phyloP scores from a whole-genome alignment of 192 early-diverging fungal species.

The Cetraspora pellucida region DNA sequence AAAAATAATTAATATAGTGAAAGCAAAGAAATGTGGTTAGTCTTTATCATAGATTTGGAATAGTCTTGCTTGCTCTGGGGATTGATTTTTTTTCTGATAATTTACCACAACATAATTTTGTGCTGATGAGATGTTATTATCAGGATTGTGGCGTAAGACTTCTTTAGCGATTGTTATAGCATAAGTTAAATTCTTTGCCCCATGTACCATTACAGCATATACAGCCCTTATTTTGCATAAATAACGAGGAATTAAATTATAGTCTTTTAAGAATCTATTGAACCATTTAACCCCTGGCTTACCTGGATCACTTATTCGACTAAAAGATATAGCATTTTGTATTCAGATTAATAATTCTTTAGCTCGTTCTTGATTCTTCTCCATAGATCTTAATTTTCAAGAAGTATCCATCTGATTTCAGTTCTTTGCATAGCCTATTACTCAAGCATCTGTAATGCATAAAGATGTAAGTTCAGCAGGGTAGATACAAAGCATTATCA shows the following conservation, averaged over 20 bases:
- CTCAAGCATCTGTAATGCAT: not conserved
- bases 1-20: too few relatives aligned
- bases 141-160: constrained; percentile 8
- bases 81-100: not conserved
- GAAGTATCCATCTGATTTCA: not conserved
- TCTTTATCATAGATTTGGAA: too few relatives aligned
- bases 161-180: constrained; percentile 22
- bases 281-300: constrained; percentile 13
- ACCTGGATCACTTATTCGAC: not conserved
- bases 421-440: constrained; percentile 16
- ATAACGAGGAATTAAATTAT: constrained; percentile 22
- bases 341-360: constrained; percentile 24
- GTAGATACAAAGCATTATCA: constrained; percentile 29
- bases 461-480: constrained; percentile 23
- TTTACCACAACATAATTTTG: constrained; percentile 30
- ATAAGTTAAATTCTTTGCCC: constrained; percentile 21
- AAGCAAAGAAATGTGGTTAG: too few relatives aligned
- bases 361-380: constrained; percentile 13
- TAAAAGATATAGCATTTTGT: constrained; percentile 22
- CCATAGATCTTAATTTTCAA: constrained; percentile 19
- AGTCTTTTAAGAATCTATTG: constrained; percentile 25
- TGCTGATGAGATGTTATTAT: not conserved
- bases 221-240: constrained; percentile 20
- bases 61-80: too few relatives aligned
- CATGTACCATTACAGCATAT: constrained; percentile 20